These are phyloP conservation scores for Alternaria atra DNA, from an alignment of 2,329 filamentous ascomycete species.

Conservation along the genomic window DNA sequence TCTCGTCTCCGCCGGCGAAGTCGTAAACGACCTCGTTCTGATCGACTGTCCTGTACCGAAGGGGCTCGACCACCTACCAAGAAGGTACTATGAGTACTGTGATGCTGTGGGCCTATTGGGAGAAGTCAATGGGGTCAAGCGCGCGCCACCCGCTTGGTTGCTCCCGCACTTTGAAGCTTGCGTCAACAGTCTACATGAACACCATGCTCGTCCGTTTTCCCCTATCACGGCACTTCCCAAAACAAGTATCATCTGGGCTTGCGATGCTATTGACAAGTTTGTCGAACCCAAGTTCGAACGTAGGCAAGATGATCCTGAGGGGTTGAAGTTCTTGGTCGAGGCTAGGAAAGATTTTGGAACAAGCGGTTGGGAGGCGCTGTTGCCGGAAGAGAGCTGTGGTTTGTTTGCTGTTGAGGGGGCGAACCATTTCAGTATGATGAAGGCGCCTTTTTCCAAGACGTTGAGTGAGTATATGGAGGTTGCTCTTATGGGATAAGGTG, in stretches of 20 bases:
- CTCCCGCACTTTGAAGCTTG: conserved; percentile 61
- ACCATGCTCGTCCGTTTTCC: neutral
- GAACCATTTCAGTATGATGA: neutral
- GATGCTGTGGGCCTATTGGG: conserved; percentile 26
- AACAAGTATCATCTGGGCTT: neutral
- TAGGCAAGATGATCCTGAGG: neutral
- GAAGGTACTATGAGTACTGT: neutral
- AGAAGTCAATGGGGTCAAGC: neutral
- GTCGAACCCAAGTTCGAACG: neutral
- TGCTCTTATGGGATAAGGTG: neutral
- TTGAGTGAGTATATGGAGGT: neutral
- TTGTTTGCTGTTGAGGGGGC: neutral
- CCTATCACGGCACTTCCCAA: neutral
- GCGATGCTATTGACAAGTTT: neutral
- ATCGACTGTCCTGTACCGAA: neutral
- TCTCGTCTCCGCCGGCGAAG: conserved; percentile 25
- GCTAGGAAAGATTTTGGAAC: neutral
- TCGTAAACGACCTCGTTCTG: conserved; percentile 24
- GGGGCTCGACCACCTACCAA: neutral
- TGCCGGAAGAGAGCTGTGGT: neutral
- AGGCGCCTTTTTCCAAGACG: neutral
- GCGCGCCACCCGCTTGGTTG: conserved; percentile 54
- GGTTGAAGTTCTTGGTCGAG: neutral
- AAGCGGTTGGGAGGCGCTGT: neutral
- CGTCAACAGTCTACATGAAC: neutral